Evolutionary conservation across 768 basidiomycete genomes (phyloP).

Genomic region (Gloeostereum incarnatum): DNA sequence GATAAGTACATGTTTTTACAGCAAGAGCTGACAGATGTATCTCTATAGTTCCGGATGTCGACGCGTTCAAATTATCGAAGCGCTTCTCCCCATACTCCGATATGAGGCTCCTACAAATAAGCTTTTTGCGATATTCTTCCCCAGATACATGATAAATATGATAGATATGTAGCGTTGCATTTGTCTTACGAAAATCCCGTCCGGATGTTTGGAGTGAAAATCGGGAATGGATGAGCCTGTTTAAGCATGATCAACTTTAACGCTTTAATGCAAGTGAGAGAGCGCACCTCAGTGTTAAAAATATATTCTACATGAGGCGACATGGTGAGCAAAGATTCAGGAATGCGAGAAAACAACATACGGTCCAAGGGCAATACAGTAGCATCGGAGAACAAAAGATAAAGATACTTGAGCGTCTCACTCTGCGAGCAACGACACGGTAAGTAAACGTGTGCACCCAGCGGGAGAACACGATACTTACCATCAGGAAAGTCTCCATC

Average conservation of each 20-base stretch:
- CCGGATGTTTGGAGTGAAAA: constrained; percentile 47
- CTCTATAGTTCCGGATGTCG: too few relatives aligned
- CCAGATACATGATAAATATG: too few relatives aligned
- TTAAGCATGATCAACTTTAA: background rate
- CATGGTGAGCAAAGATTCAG: background rate
- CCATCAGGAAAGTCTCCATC: constrained; percentile 95
- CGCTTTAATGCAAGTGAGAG: constrained; percentile 1
- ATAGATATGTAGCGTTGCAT: background rate
- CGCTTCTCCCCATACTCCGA: too few relatives aligned
- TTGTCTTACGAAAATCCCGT: constrained; percentile 45
- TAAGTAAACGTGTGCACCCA: background rate
- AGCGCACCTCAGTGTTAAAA: constrained; percentile 80
- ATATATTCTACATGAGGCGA: constrained; percentile 51
- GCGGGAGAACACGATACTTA: constrained; percentile 21
- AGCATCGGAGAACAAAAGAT: constrained; percentile 73
- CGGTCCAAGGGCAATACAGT: constrained; percentile 63
- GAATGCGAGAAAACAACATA: constrained; percentile 29
- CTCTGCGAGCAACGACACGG: constrained; percentile 35
- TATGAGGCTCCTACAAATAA: too few relatives aligned
- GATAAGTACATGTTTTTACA: too few relatives aligned
- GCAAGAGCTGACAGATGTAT: too few relatives aligned
- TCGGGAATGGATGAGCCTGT: constrained; percentile 65
- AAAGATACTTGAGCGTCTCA: constrained; percentile 89
- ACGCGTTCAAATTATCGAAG: too few relatives aligned
- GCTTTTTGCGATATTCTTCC: too few relatives aligned